These are phyloP conservation scores for Cardiosporidium cionae DNA, from an alignment of 169 alveolate species.

Conservation along the genomic window DNA sequence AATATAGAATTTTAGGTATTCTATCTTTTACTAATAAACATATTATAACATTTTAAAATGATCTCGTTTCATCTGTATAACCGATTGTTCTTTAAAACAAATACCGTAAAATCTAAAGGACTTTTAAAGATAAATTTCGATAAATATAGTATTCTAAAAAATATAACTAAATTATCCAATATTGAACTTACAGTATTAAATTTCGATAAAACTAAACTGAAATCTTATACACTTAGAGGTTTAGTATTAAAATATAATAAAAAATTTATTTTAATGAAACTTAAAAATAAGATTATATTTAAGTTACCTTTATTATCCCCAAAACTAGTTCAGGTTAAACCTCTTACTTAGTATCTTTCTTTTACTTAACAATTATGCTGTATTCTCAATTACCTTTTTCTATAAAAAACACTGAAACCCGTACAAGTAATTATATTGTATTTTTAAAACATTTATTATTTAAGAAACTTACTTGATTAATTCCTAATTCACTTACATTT, in stretches of 20 bases:
- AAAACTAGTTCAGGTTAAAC: background rate
- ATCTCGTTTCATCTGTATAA: no score
- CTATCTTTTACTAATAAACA: background rate
- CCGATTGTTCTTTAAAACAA: no score
- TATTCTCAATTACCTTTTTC: background rate
- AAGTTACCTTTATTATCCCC: background rate
- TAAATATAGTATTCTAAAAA: no score
- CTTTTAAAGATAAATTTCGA: no score
- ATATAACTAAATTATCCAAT: background rate
- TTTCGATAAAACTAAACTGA: background rate
- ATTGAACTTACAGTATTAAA: background rate
- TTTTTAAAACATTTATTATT: conserved; percentile 3
- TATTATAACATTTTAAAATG: background rate
- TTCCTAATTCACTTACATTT: background rate
- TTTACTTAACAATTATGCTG: background rate
- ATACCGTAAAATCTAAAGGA: no score
- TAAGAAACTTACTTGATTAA: background rate
- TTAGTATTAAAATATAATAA: background rate
- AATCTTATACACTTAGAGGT: background rate
- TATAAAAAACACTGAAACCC: background rate
- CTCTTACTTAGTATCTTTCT: background rate
- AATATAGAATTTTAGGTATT: conserved; percentile 9
- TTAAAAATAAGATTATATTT: background rate
- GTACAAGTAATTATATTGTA: background rate
- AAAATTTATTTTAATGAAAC: background rate